Conservation (phyloP, 352 stramenopile genomes). For the Plasmopara halstedii region DNA sequence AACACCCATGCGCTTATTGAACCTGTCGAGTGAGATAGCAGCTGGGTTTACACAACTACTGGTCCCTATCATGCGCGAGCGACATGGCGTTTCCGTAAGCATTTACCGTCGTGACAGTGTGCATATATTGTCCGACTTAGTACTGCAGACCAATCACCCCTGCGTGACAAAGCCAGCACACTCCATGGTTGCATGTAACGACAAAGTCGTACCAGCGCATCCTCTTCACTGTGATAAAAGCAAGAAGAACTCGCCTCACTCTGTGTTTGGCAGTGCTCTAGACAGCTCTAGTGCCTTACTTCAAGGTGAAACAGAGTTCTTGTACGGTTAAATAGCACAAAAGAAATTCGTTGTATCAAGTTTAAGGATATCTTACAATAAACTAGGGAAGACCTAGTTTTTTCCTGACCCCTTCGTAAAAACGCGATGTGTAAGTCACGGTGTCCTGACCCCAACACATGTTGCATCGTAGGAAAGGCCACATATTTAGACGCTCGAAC, state of each 20-base stretch:
- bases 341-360: background rate
- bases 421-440: background rate
- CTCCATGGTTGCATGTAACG: slow-evolving; percentile 11
- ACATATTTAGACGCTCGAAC: slow-evolving; percentile 18
- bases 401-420: background rate
- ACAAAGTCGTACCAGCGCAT: slow-evolving; percentile 6
- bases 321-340: slow-evolving; percentile 31
- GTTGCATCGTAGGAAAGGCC: slow-evolving; percentile 8
- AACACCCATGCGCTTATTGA: slow-evolving; percentile 32
- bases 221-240: slow-evolving; percentile 6
- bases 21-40: slow-evolving; percentile 43
- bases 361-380: background rate
- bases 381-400: background rate
- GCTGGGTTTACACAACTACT: slow-evolving; percentile 58
- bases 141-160: slow-evolving; percentile 46
- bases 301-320: slow-evolving; percentile 36
- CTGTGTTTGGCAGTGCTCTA: slow-evolving; percentile 5
- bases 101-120: slow-evolving; percentile 52
- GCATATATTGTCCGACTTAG: slow-evolving; percentile 51
- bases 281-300: slow-evolving; percentile 25
- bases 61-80: slow-evolving; percentile 59
- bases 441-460: slow-evolving; percentile 4
- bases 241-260: slow-evolving; percentile 11
- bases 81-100: slow-evolving; percentile 50
- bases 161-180: slow-evolving; percentile 22